These are phyloP conservation scores for Rhododendron ferrugineum DNA, from an alignment of 148 eudicot species.

Conservation along the genomic window DNA sequence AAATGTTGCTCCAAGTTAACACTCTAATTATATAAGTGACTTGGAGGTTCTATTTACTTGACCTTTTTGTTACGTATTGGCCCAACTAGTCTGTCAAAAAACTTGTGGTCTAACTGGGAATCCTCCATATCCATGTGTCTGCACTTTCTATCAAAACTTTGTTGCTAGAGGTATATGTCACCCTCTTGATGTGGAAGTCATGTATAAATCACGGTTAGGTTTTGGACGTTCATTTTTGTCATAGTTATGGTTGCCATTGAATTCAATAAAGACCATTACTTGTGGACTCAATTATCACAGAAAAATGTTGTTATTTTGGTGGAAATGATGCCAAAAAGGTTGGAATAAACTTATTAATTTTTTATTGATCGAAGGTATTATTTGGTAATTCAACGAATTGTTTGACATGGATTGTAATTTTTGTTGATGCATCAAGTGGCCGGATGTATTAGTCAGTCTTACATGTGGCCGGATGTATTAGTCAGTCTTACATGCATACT, in stretches of 20 bases:
- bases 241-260: background rate
- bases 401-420: background rate
- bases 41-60: background rate
- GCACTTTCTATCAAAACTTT: background rate
- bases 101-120: background rate
- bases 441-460: background rate
- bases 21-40: background rate
- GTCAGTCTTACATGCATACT: background rate
- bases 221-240: background rate
- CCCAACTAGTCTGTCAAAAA: background rate
- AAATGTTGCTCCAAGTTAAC: conserved; percentile 3
- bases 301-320: background rate
- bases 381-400: background rate
- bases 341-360: background rate
- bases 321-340: background rate
- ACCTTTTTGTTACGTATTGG: background rate
- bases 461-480: background rate
- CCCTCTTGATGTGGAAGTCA: background rate
- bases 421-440: background rate
- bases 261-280: background rate
- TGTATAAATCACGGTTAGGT: background rate
- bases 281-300: background rate
- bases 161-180: background rate
- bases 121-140: background rate
- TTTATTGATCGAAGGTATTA: background rate